phyloP scores from a whole-genome alignment of 495 filamentous ascomycete species.

The Penicillium cinerascens region DNA sequence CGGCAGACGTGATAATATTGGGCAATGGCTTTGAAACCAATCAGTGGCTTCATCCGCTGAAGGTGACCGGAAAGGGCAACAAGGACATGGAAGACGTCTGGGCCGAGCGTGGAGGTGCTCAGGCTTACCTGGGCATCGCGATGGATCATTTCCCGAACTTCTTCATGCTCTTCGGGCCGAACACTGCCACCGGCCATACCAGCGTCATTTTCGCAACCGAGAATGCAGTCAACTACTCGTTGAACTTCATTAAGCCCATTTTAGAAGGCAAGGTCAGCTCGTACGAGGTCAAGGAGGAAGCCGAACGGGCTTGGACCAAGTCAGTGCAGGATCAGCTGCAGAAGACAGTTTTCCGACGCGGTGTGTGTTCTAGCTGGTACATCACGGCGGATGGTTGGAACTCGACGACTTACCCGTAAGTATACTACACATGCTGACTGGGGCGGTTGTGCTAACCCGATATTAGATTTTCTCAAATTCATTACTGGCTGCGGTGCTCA shows the following conservation, averaged over 20 bases:
- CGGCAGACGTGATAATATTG: slow-evolving; percentile 58
- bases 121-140: slow-evolving; percentile 61
- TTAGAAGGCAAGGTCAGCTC: slow-evolving; percentile 37
- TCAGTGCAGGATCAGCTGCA: slow-evolving; percentile 52
- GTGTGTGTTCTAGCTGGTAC: slow-evolving; percentile 58
- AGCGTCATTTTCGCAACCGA: slow-evolving; percentile 59
- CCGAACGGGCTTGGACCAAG: slow-evolving; percentile 51
- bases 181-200: slow-evolving; percentile 61
- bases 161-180: slow-evolving; percentile 65
- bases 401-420: slow-evolving; percentile 57
- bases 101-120: slow-evolving; percentile 56
- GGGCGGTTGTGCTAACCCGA: background rate
- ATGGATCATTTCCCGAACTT: slow-evolving; percentile 67
- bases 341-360: slow-evolving; percentile 49
- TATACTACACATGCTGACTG: background rate
- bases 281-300: slow-evolving; percentile 48
- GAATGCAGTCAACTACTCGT: slow-evolving; percentile 52
- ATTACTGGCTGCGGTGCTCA: slow-evolving; percentile 46
- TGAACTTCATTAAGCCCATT: slow-evolving; percentile 43
- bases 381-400: slow-evolving; percentile 56
- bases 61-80: slow-evolving; percentile 42
- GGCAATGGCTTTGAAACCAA: slow-evolving; percentile 55
- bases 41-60: slow-evolving; percentile 35
- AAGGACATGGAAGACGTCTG: slow-evolving; percentile 51
- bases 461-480: slow-evolving; percentile 48